These are phyloP conservation scores for Amylocystis lapponica DNA, from an alignment of 768 basidiomycete genomes.

Conservation along the genomic window DNA sequence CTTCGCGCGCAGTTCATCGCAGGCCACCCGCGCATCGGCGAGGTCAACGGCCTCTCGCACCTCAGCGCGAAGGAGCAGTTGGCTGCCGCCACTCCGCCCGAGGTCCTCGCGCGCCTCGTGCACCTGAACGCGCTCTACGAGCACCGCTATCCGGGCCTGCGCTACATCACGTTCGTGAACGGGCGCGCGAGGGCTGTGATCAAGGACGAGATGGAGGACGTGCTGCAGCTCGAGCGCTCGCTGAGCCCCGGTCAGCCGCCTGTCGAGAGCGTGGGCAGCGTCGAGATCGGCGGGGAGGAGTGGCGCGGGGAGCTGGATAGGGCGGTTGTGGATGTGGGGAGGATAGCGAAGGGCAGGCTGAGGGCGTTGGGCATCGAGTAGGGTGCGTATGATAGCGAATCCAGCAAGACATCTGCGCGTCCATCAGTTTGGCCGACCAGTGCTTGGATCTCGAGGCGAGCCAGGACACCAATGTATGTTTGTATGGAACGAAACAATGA, in stretches of 20 bases:
- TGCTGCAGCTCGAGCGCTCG: conserved; percentile 47
- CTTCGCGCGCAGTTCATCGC: conserved; percentile 62
- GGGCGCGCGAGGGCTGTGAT: conserved; percentile 69
- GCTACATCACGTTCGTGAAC: conserved; percentile 92
- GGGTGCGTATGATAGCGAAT: too few relatives aligned
- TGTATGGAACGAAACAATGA: too few relatives aligned
- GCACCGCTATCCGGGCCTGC: conserved; percentile 60
- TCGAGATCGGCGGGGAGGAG: conserved; percentile 34
- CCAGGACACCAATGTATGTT: too few relatives aligned
- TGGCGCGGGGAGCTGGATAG: conserved; percentile 70
- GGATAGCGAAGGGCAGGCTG: conserved; percentile 71
- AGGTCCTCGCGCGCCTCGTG: conserved; percentile 64
- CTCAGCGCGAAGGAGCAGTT: conserved; percentile 81
- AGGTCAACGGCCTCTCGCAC: conserved; percentile 64
- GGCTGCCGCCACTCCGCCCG: conserved; percentile 55
- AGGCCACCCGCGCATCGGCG: conserved; percentile 89
- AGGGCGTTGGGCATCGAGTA: conserved; percentile 25
- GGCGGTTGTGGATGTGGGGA: conserved; percentile 67
- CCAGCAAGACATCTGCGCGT: too few relatives aligned
- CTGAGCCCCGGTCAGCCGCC: conserved; percentile 38
- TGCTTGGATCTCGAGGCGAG: too few relatives aligned
- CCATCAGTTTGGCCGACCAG: too few relatives aligned
- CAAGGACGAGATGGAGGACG: conserved; percentile 74
- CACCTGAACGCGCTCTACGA: conserved; percentile 81
- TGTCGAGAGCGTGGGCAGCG: conserved; percentile 29